Evolutionary conservation across 257 asterid genomes (phyloP).

Genomic region (Nicotiana benthamiana): DNA sequence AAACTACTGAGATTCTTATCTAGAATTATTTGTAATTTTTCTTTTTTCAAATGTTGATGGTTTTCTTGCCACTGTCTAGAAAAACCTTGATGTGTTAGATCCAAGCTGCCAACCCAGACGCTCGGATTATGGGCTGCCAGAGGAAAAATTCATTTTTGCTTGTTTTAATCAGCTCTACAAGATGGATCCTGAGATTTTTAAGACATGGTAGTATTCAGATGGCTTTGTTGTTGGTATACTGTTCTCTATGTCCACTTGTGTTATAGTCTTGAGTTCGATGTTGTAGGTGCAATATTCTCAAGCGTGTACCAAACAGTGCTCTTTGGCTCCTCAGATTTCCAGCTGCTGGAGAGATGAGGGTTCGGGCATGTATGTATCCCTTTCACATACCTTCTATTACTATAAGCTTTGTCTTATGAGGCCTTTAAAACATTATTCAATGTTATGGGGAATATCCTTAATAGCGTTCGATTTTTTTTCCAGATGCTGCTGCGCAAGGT

Average conservation of each 20-base stretch:
- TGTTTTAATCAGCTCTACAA: slow-evolving; percentile 99
- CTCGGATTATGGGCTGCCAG: slow-evolving; percentile 91
- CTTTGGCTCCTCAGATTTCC: slow-evolving; percentile 98
- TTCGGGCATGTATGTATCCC: slow-evolving; percentile 65
- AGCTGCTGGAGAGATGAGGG: slow-evolving; percentile 95
- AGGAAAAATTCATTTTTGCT: slow-evolving; percentile 89
- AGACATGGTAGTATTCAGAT: slow-evolving; percentile 53
- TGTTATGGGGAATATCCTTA: neutral
- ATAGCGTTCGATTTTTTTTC: neutral
- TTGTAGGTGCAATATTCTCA: slow-evolving; percentile 94
- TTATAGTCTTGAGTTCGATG: neutral
- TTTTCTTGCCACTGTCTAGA: slow-evolving; percentile 33
- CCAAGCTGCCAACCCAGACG: slow-evolving; percentile 71
- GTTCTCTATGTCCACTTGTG: neutral
- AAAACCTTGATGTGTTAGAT: slow-evolving; percentile 87
- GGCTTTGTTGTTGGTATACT: neutral
- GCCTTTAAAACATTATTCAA: neutral
- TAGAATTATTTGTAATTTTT: slow-evolving; percentile 6
- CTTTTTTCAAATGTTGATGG: slow-evolving; percentile 7
- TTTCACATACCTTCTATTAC: neutral
- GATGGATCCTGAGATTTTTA: slow-evolving; percentile 97
- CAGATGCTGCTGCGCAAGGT: slow-evolving; percentile 96
- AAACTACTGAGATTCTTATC: slow-evolving; percentile 28
- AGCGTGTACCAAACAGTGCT: slow-evolving; percentile 95
- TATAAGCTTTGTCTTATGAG: neutral